A percentile compares a stretch with the other conserved stretches of the same genome.
These are phyloP conservation scores for Leccinum fuscescens DNA, from an alignment of 1,284 basidiomycete species.

Conservation along the genomic window DNA sequence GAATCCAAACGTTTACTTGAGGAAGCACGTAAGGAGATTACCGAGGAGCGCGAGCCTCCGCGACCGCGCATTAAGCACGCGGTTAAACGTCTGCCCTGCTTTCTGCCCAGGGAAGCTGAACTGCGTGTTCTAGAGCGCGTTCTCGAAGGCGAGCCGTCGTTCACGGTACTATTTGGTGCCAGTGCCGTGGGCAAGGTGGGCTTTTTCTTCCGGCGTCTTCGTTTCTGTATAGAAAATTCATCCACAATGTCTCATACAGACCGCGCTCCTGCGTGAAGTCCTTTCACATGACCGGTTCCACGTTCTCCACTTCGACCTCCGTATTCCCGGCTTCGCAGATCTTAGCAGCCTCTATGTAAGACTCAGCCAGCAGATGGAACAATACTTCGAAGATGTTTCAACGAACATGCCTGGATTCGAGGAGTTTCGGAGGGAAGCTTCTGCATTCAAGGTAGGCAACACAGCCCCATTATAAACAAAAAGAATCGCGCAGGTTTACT, in stretches of 20 bases:
- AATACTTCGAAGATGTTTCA: constrained; percentile 68
- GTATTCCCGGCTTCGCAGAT: constrained; percentile 82
- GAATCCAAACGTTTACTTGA: constrained; percentile 74
- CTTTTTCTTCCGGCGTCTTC: not conserved
- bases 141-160: constrained; percentile 69
- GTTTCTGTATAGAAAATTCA: constrained; percentile 6
- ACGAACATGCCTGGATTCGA: constrained; percentile 64
- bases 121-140: constrained; percentile 59
- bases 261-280: constrained; percentile 73
- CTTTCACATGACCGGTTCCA: constrained; percentile 66
- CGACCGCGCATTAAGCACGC: constrained; percentile 74
- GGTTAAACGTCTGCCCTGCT: constrained; percentile 71
- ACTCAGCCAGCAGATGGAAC: constrained; percentile 77
- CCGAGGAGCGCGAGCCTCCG: constrained; percentile 60
- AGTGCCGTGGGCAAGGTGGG: constrained; percentile 74
- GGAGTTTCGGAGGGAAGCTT: constrained; percentile 69
- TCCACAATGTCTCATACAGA: constrained; percentile 41
- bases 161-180: constrained; percentile 80
- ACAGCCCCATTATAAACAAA: not conserved
- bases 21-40: constrained; percentile 70
- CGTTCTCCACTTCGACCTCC: constrained; percentile 79
- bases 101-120: constrained; percentile 68
- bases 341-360: constrained; percentile 71
- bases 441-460: constrained; percentile 66
- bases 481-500: constrained; percentile 4